These are phyloP conservation scores for Cornus suecica DNA, from an alignment of 148 eudicot species.

Conservation along the genomic window DNA sequence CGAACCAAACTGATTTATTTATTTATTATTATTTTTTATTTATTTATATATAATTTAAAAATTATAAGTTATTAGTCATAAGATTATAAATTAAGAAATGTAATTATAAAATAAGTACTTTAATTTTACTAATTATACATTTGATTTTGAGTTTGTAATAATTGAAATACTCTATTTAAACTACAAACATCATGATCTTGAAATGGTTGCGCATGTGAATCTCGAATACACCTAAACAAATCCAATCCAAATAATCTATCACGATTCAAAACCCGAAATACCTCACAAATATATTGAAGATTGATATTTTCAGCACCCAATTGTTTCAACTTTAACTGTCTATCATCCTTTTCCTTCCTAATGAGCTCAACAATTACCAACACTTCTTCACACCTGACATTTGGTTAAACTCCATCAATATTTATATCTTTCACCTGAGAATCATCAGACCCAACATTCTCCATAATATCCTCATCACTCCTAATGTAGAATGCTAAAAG, in stretches of 20 bases:
- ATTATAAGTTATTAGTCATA: too few species aligned
- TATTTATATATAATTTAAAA: too few species aligned
- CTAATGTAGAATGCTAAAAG: not conserved
- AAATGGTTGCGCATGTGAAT: slow-evolving; percentile 19
- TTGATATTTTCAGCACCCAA: slow-evolving; percentile 19
- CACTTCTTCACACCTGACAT: slow-evolving; percentile 8
- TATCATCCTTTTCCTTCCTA: slow-evolving; percentile 35
- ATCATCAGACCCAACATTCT: too few species aligned
- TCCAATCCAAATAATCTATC: slow-evolving; percentile 46
- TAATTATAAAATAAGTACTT: too few species aligned
- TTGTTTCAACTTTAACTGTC: slow-evolving; percentile 38
- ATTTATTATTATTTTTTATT: too few species aligned
- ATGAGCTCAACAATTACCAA: slow-evolving; percentile 42
- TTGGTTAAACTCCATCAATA: slow-evolving; percentile 1
- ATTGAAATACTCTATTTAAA: too few species aligned
- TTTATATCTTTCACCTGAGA: not conserved
- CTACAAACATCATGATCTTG: slow-evolving; percentile 39
- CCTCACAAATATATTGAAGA: slow-evolving; percentile 22
- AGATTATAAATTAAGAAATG: too few species aligned
- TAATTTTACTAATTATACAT: too few species aligned
- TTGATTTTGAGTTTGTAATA: too few species aligned
- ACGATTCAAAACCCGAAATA: slow-evolving; percentile 47
- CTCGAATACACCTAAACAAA: slow-evolving; percentile 54
- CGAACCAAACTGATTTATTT: too few species aligned
- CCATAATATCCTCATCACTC: too few species aligned